Evolutionary conservation across 495 filamentous ascomycete species (phyloP).

Genomic region (Penicillium goetzii): DNA sequence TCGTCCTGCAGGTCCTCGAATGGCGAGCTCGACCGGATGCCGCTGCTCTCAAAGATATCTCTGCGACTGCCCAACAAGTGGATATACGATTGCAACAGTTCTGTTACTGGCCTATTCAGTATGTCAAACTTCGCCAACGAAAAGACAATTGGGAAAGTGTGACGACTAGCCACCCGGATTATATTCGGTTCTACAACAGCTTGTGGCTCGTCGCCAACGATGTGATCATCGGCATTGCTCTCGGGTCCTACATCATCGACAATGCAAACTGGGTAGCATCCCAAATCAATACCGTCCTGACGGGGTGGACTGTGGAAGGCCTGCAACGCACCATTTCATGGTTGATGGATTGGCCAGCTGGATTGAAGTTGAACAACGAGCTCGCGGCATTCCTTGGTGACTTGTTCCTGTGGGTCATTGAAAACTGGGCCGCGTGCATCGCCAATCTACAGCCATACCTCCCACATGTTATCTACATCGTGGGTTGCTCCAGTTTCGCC

Average conservation of each 20-base stretch:
- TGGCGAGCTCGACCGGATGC: constrained; percentile 82
- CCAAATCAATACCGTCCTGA: constrained; percentile 78
- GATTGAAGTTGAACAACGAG: constrained; percentile 94
- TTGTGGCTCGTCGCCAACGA: constrained; percentile 99
- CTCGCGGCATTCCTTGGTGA: constrained; percentile 91
- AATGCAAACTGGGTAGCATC: constrained; percentile 84
- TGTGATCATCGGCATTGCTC: constrained; percentile 95
- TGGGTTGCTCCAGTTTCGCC: constrained; percentile 92
- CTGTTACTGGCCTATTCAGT: constrained; percentile 98
- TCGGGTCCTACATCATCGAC: constrained; percentile 96
- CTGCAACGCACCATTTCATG: constrained; percentile 88
- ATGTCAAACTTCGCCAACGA: constrained; percentile 82
- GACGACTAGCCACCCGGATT: constrained; percentile 93
- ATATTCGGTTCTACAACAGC: constrained; percentile 99
- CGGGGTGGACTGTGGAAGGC: constrained; percentile 84
- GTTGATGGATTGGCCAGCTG: constrained; percentile 98
- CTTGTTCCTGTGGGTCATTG: constrained; percentile 96
- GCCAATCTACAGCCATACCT: constrained; percentile 74
- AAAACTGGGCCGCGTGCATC: constrained; percentile 92
- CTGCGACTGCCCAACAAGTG: constrained; percentile 96
- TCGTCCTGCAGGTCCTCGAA: constrained; percentile 78
- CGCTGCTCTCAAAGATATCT: constrained; percentile 91
- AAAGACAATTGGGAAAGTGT: constrained; percentile 96
- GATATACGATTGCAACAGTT: constrained; percentile 98
- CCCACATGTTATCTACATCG: constrained; percentile 86